Evolutionary conservation across 257 asterid genomes (phyloP).

Genomic region (Coffea canephora): DNA sequence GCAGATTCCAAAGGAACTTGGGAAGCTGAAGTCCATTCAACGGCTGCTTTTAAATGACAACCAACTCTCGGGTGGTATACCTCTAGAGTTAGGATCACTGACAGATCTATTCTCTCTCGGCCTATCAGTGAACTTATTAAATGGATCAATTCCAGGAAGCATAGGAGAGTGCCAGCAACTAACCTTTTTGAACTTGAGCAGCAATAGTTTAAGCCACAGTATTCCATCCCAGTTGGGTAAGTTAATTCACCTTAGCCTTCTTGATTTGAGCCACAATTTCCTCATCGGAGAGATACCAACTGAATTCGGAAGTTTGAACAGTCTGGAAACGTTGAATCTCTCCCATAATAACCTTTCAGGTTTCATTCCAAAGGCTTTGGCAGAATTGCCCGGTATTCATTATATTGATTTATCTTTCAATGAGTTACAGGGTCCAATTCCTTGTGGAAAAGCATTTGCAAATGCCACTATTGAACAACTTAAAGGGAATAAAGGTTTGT

Average conservation of each 20-base stretch:
- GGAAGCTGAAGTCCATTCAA: constrained; percentile 20
- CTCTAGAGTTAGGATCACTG: constrained; percentile 25
- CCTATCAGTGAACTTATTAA: constrained; percentile 28
- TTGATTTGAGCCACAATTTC: constrained; percentile 38
- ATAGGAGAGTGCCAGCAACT: constrained; percentile 26
- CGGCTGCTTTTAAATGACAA: constrained; percentile 26
- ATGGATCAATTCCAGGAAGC: constrained; percentile 33
- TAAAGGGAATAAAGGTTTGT: too few relatives aligned
- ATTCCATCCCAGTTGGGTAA: constrained; percentile 35
- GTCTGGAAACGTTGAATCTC: constrained; percentile 27
- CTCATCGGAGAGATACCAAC: constrained; percentile 35
- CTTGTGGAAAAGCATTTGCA: too few relatives aligned
- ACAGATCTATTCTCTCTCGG: constrained; percentile 15
- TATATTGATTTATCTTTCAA: too few relatives aligned
- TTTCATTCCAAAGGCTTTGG: constrained; percentile 25
- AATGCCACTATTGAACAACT: too few relatives aligned
- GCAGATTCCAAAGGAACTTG: constrained; percentile 27
- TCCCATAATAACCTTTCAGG: constrained; percentile 45
- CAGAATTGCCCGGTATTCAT: constrained; percentile 14
- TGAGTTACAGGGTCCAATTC: too few relatives aligned
- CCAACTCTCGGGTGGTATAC: constrained; percentile 29
- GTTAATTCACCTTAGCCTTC: constrained; percentile 13
- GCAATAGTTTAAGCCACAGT: constrained; percentile 20
- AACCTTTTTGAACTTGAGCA: constrained; percentile 26
- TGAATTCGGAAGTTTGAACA: background rate